Conservation (phyloP, 2,329 filamentous ascomycete species). For the Bipolaris cookei region DNA sequence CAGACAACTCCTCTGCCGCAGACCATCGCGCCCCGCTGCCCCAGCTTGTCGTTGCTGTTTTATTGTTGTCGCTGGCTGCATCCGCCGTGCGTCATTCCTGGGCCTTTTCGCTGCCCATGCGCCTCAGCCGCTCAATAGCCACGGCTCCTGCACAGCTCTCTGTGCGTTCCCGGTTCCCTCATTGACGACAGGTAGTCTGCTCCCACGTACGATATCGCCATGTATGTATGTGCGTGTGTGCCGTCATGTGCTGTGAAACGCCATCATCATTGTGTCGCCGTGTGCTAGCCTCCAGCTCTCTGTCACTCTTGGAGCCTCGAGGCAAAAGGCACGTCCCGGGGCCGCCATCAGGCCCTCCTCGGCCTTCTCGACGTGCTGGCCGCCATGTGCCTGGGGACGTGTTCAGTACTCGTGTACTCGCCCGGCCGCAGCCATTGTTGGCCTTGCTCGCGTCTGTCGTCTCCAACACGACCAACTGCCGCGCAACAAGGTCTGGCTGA, state of each 20-base stretch:
- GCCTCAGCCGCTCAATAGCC: conserved; percentile 5
- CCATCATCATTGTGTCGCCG: conserved; percentile 31
- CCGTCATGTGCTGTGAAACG: conserved; percentile 37
- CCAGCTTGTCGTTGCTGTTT: conserved; percentile 17
- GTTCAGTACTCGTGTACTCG: conserved; percentile 30
- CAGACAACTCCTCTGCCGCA: conserved; percentile 29
- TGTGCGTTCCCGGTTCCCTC: conserved; percentile 5
- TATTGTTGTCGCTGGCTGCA: conserved; percentile 19
- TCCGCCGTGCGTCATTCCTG: conserved; percentile 9
- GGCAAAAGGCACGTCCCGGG: conserved; percentile 28
- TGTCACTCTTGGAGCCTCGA: conserved; percentile 30
- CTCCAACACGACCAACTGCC: no score
- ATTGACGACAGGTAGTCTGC: conserved; percentile 3
- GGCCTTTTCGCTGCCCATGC: background rate
- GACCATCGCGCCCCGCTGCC: no score
- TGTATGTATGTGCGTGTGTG: background rate
- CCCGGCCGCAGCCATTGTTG: conserved; percentile 16
- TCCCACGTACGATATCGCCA: no score
- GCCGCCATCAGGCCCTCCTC: conserved; percentile 18
- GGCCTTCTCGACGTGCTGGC: conserved; percentile 27
- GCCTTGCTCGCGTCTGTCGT: conserved; percentile 1
- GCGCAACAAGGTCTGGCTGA: background rate
- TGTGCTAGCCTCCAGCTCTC: conserved; percentile 25
- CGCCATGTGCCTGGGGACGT: conserved; percentile 43
- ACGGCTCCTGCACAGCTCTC: conserved; percentile 4